phyloP scores from a whole-genome alignment of 148 eudicot species.

The Polygonum maritimum region DNA sequence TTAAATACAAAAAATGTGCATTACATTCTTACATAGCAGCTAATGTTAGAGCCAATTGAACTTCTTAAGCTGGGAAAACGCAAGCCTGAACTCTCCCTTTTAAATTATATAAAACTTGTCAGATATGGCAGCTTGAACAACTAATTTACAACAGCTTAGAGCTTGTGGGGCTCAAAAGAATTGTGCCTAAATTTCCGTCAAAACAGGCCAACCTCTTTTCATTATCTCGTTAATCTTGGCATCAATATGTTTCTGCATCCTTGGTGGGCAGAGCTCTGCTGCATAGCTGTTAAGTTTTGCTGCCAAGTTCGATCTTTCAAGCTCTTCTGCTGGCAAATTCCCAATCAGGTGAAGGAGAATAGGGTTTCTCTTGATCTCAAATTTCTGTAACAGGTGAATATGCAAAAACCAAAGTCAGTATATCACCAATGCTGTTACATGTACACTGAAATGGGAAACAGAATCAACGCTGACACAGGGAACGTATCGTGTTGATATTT shows the following conservation, averaged over 20 bases:
- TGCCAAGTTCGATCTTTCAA: constrained; percentile 74
- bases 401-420: neutral
- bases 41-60: neutral
- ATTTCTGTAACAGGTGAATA: constrained; percentile 41
- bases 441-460: no score
- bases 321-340: constrained; percentile 85
- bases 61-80: neutral
- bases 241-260: constrained; percentile 60
- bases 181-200: constrained; percentile 43
- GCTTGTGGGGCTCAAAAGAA: neutral
- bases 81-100: neutral
- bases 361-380: constrained; percentile 77
- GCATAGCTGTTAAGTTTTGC: constrained; percentile 81
- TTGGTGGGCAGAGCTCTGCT: constrained; percentile 83
- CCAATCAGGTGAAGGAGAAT: constrained; percentile 95
- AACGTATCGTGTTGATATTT: no score
- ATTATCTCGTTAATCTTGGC: constrained; percentile 66
- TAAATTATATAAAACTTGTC: neutral
- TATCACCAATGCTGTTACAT: no score
- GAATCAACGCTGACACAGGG: no score
- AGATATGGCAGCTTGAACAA: neutral
- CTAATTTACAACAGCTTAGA: constrained; percentile 7
- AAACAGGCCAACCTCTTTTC: constrained; percentile 87
- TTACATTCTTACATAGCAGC: neutral
- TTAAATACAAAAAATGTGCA: neutral